Evolutionary conservation across 805 yeast genomes (phyloP), one percentile per base, ranked within the genome.

Genomic region (Cyberlindnera mrakii): DNA sequence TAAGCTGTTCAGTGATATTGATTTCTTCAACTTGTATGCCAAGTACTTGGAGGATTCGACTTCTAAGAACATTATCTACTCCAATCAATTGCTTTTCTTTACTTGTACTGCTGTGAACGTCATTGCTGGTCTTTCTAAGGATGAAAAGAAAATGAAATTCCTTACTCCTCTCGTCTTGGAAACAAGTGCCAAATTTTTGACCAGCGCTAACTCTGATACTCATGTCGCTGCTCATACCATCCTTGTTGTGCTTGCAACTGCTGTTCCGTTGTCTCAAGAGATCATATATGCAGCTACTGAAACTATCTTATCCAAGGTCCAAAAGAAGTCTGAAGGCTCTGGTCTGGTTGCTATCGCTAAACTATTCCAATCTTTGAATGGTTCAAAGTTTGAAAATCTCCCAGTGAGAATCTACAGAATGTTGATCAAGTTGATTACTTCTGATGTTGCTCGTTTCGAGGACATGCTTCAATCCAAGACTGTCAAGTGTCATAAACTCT

Each of bases 191-290:
- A 67, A 70, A 43, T 63, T 85, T 33, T 63, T 83, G 47, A 64
- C 66, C 2, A 67, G 78, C 6, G 45, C 64, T 11, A 65, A 64
- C 43, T 64, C 68, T 8, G 95, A 87, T 54, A 72, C 82, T 40
- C 93, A 85, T 60, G 73, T 87, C 46, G 82, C 96, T 16, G 88
- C 91, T 2, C 91, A 86, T 60, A 85, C 96, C 38, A 70, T 89
- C 13, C 59, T 91, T 19, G 77, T 91, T 0, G 96, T 91, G 3
- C 66, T 90, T 40, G 75, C 84, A 6, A 72, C 91, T 3, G 82
- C 91, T 37, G 72, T 81, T 39, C 83, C 87, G 6, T 70, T 93
- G 33, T 68, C 77, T 6, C 68, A 63, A 50, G 68, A 72, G 13
- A 75, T 85, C 14, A 63, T 78, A 15, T 63, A 72, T 40, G 88